These are phyloP conservation scores for Castanea crenata DNA, from an alignment of 306 rosid genomes.

Conservation along the genomic window DNA sequence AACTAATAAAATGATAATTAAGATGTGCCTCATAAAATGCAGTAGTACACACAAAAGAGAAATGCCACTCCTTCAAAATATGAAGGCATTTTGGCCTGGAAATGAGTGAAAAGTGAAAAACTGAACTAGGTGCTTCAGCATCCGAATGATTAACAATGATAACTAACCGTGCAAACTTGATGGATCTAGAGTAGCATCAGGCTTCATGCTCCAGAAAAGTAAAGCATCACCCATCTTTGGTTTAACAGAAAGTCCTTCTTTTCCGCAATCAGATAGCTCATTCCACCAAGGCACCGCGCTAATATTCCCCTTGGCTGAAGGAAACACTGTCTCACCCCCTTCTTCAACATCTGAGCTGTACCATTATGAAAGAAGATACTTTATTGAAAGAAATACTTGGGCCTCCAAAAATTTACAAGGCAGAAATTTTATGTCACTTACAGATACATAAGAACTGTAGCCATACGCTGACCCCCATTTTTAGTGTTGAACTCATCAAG, in stretches of 20 bases:
- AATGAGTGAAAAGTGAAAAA: background rate
- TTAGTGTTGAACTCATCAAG: slow-evolving; percentile 76
- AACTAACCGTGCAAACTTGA: slow-evolving; percentile 94
- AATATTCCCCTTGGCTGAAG: slow-evolving; percentile 88
- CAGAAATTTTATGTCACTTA: slow-evolving; percentile 44
- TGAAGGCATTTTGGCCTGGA: slow-evolving; percentile 11
- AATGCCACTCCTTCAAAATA: slow-evolving; percentile 7
- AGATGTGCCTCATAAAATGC: background rate
- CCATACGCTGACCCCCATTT: slow-evolving; percentile 98
- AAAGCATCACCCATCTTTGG: slow-evolving; percentile 96
- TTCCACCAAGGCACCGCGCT: slow-evolving; percentile 97
- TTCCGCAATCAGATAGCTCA: slow-evolving; percentile 93
- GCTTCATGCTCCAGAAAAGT: slow-evolving; percentile 99
- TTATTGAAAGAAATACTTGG: slow-evolving; percentile 10
- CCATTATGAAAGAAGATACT: slow-evolving; percentile 19
- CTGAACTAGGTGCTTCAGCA: slow-evolving; percentile 8
- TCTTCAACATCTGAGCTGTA: slow-evolving; percentile 98
- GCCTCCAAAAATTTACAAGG: slow-evolving; percentile 6
- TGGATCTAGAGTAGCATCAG: slow-evolving; percentile 85
- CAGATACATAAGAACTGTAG: slow-evolving; percentile 96
- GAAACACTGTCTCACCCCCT: slow-evolving; percentile 99
- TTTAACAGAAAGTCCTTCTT: slow-evolving; percentile 85
- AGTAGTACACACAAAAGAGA: background rate
- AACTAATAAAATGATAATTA: background rate
- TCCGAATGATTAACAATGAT: background rate